A percentile compares a stretch with the other conserved stretches of the same genome.
Evolutionary conservation across 306 rosid species (phyloP).

Genomic region (Fragaria vesca): DNA sequence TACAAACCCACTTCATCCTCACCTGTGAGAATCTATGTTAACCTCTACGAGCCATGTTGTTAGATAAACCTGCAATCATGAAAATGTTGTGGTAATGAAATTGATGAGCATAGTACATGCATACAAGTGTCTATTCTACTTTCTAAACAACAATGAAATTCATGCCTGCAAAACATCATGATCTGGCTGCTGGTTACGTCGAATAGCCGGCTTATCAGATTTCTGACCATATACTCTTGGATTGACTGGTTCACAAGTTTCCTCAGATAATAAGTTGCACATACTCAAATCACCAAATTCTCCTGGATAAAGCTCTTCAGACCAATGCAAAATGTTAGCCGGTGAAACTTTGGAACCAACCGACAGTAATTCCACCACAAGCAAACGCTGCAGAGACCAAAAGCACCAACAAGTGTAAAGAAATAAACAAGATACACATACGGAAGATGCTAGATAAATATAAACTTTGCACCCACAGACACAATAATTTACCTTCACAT

Average conservation of each 20-base stretch:
- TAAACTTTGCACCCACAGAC: conserved; percentile 9
- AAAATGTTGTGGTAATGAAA: conserved; percentile 15
- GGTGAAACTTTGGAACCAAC: conserved; percentile 45
- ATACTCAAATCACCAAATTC: conserved; percentile 63
- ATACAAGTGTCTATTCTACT: not conserved
- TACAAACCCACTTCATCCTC: not conserved
- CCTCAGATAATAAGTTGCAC: conserved; percentile 57
- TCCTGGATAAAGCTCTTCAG: conserved; percentile 69
- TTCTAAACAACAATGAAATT: conserved; percentile 3
- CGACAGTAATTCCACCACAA: conserved; percentile 61
- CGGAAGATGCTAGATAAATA: conserved; percentile 2
- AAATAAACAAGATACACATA: not conserved
- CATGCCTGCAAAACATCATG: conserved; percentile 70
- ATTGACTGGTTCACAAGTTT: conserved; percentile 43
- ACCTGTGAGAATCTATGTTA: conserved; percentile 62
- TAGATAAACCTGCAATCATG: conserved; percentile 55
- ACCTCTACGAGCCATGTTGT: conserved; percentile 79
- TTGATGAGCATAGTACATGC: not conserved
- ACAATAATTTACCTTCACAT: conserved; percentile 59
- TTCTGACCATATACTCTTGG: conserved; percentile 49
- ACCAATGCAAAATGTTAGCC: conserved; percentile 48
- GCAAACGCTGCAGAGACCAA: conserved; percentile 55
- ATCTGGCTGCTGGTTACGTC: conserved; percentile 45
- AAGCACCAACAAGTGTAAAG: conserved; percentile 16
- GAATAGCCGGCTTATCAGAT: conserved; percentile 32